Base-by-base conservation (phyloP, 1,284 basidiomycete species). In the Phlebopus sp. region DNA sequence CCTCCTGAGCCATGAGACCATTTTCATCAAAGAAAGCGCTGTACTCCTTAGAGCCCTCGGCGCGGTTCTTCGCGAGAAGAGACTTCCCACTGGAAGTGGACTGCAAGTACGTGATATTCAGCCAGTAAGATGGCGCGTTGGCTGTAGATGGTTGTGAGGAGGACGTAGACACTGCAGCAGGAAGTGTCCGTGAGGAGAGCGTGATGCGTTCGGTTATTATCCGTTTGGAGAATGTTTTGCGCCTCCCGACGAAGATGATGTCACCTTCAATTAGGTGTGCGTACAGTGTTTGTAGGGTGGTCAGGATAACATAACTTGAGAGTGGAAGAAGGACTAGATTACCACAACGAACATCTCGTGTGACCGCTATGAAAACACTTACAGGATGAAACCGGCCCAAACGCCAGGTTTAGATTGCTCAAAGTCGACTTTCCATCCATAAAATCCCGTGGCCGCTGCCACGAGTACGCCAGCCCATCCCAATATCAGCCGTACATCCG, bases 401-500 rank as follows among this genome's bases (percentile, higher is more conserved):
- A 93, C 81, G 31, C 81, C 81, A 10, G 82, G 79, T 69, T 94
- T 94, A 52, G 86, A 82, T 62, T 85, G 78, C 65, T 94, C 89
- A 64, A 94, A 96, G n/a, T 88, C 82, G 47, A 86, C 73, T 60
- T 86, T 84, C 69, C 84, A 91, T 37, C 90, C 88, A 60, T 95
- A 94, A 39, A 89, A 72, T 18, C 83, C 86, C n/a, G 89, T 90
- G 5, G 78, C 85, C 29, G 77, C 79, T 27, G 91, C 89, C 17
- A 93, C 76, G 50, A 92, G 74, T 36, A 93, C 87, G 48, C 86
- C 83, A 9, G 84, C 74, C 84, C 90, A 95, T 17, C 92, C 93
- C 11, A 95, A 75, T 0, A 73, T 82, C 41, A 96, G 78, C 38
- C 90, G 82, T 14, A 95, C 83, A 59, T 94, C 92, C 2, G 90